These are phyloP conservation scores for Dioscorea dumetorum DNA, from an alignment of 106 monocot genomes.

Conservation along the genomic window DNA sequence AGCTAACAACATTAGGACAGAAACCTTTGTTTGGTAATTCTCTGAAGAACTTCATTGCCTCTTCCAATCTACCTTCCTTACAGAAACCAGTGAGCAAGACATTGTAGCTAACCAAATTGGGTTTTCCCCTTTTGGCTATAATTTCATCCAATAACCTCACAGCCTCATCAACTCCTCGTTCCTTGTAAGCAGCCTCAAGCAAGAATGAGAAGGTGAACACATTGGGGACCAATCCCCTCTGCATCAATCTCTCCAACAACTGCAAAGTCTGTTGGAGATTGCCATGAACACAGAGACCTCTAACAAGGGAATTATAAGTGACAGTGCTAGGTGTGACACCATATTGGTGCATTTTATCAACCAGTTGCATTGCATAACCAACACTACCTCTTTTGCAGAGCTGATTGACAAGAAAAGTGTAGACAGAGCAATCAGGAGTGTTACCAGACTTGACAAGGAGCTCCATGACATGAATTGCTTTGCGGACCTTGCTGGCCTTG, in stretches of 20 bases:
- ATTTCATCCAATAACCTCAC: slow-evolving; percentile 68
- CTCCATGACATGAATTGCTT: slow-evolving; percentile 72
- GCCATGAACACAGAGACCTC: slow-evolving; percentile 69
- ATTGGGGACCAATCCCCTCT: slow-evolving; percentile 61
- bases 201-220: slow-evolving; percentile 63
- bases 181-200: slow-evolving; percentile 70
- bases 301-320: slow-evolving; percentile 68
- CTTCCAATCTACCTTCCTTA: slow-evolving; percentile 62
- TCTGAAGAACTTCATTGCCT: slow-evolving; percentile 49
- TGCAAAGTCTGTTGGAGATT: slow-evolving; percentile 57
- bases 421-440: slow-evolving; percentile 32
- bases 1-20: slow-evolving; percentile 63
- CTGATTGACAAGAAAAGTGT: slow-evolving; percentile 63
- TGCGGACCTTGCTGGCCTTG: slow-evolving; percentile 57
- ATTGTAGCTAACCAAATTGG: slow-evolving; percentile 82
- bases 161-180: slow-evolving; percentile 67
- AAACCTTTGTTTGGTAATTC: slow-evolving; percentile 56
- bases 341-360: slow-evolving; percentile 68
- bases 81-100: slow-evolving; percentile 75
- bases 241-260: slow-evolving; percentile 64
- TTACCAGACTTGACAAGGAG: slow-evolving; percentile 38
- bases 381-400: slow-evolving; percentile 77
- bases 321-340: slow-evolving; percentile 49
- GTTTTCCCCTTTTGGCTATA: slow-evolving; percentile 57
- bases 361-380: slow-evolving; percentile 85